A percentile compares a stretch with the other conserved stretches of the same genome.
These are phyloP conservation scores for Vanderwaltozyma polyspora DNA, from an alignment of 805 yeast species.

Conservation along the genomic window DNA sequence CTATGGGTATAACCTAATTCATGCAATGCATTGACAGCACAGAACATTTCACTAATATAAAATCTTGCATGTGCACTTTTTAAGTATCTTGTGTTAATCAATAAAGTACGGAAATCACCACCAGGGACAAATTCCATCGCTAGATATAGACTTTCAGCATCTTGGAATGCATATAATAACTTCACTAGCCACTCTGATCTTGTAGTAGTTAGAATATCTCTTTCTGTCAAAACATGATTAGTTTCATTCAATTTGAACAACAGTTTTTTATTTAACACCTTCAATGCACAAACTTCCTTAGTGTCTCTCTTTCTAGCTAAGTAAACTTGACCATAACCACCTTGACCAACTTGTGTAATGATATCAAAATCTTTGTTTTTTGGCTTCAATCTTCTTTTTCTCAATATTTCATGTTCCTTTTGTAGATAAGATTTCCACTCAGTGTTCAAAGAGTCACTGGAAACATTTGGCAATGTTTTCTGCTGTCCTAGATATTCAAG, in stretches of 20 bases:
- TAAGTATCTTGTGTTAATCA: conserved; percentile 85
- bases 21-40: conserved; percentile 86
- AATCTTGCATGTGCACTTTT: conserved; percentile 94
- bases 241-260: conserved; percentile 87
- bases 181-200: conserved; percentile 94
- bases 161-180: conserved; percentile 90
- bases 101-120: conserved; percentile 91
- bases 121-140: conserved; percentile 99
- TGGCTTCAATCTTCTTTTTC: conserved; percentile 85
- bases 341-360: conserved; percentile 98
- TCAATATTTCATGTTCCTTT: conserved; percentile 69
- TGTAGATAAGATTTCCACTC: conserved; percentile 75
- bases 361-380: conserved; percentile 92
- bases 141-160: conserved; percentile 73
- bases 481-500: conserved; percentile 39
- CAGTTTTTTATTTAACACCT: conserved; percentile 78
- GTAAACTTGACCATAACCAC: conserved; percentile 99
- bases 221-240: conserved; percentile 87
- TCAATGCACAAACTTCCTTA: conserved; percentile 88
- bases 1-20: conserved; percentile 94
- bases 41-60: conserved; percentile 92
- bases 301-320: conserved; percentile 90
- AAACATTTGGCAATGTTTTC: conserved; percentile 16
- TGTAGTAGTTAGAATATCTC: conserved; percentile 94
- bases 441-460: conserved; percentile 32